A percentile compares a stretch with the other conserved stretches of the same genome.
Evolutionary conservation across 2,329 filamentous ascomycete species (phyloP).

Genomic region (Hypoxylon sp.): DNA sequence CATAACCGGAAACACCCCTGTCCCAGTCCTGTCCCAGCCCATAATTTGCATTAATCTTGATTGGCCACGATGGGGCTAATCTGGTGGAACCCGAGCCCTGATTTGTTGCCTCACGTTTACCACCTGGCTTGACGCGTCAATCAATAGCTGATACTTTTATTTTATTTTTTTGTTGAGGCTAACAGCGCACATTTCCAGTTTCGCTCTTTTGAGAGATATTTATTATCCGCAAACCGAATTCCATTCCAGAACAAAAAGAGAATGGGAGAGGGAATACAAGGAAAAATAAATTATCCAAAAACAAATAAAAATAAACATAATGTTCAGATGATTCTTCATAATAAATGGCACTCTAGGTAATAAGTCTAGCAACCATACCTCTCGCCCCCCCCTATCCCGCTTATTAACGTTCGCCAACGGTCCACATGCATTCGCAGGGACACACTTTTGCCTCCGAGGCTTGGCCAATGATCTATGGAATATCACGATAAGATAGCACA

Average conservation of each 20-base stretch:
- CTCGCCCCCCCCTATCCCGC: constrained; percentile 19
- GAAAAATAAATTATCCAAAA: constrained; percentile 2
- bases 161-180: constrained; percentile 41
- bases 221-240: constrained; percentile 18
- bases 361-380: constrained; percentile 10
- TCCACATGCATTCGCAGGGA: constrained; percentile 28
- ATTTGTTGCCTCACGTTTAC: constrained; percentile 46
- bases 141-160: constrained; percentile 34
- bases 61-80: constrained; percentile 31
- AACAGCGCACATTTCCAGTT: constrained; percentile 29
- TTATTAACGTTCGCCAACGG: constrained; percentile 20
- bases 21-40: too few species aligned
- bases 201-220: constrained; percentile 21
- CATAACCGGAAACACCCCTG: constrained; percentile 29
- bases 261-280: background rate
- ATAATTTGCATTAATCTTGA: constrained; percentile 33
- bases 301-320: constrained; percentile 3
- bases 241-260: constrained; percentile 9
- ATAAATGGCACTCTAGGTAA: constrained; percentile 1
- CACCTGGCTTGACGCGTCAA: constrained; percentile 38
- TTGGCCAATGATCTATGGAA: constrained; percentile 32
- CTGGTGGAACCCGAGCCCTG: constrained; percentile 33
- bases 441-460: constrained; percentile 30
- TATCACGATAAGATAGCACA: constrained; percentile 40
- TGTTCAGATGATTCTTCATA: background rate